Conservation (phyloP, 352 stramenopile species). For the Plasmopara viticola region DNA sequence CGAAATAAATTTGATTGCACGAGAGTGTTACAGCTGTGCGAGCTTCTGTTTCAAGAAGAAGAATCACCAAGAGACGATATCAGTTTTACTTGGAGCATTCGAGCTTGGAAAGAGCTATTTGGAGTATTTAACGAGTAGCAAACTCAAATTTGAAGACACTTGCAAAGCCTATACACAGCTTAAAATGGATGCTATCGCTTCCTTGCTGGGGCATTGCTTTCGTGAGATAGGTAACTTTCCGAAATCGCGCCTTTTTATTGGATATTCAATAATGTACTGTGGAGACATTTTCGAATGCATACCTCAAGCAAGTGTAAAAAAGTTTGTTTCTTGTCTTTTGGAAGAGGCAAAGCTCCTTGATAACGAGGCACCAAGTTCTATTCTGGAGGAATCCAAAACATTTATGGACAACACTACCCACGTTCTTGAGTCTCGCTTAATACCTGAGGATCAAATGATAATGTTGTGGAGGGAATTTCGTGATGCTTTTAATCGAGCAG, state of each 20-base stretch:
- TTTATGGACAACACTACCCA: conserved; percentile 37
- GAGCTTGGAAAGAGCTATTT: conserved; percentile 48
- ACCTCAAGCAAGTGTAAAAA: conserved; percentile 30
- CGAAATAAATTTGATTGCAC: conserved; percentile 55
- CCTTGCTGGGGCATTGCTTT: conserved; percentile 52
- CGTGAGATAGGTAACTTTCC: conserved; percentile 27
- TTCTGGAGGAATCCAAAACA: conserved; percentile 19
- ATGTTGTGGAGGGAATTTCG: conserved; percentile 29
- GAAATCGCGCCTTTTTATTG: conserved; percentile 33
- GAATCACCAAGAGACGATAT: conserved; percentile 34
- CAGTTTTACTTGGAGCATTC: conserved; percentile 38
- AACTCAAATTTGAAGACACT: conserved; percentile 24
- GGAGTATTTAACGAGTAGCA: conserved; percentile 57
- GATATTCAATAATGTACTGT: conserved; percentile 52
- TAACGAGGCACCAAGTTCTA: not conserved
- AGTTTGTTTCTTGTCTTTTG: conserved; percentile 42
- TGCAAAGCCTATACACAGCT: conserved; percentile 37
- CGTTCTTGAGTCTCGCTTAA: conserved; percentile 30
- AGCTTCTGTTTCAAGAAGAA: conserved; percentile 43
- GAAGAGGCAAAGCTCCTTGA: conserved; percentile 26
- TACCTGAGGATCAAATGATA: conserved; percentile 18
- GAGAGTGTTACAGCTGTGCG: conserved; percentile 56
- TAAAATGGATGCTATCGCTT: conserved; percentile 51
- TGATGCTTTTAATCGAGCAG: conserved; percentile 23
- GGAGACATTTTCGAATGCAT: conserved; percentile 20